A percentile compares a stretch with the other conserved stretches of the same genome.
phyloP scores from a whole-genome alignment of 495 filamentous ascomycete species.

The Bacidia rubella region DNA sequence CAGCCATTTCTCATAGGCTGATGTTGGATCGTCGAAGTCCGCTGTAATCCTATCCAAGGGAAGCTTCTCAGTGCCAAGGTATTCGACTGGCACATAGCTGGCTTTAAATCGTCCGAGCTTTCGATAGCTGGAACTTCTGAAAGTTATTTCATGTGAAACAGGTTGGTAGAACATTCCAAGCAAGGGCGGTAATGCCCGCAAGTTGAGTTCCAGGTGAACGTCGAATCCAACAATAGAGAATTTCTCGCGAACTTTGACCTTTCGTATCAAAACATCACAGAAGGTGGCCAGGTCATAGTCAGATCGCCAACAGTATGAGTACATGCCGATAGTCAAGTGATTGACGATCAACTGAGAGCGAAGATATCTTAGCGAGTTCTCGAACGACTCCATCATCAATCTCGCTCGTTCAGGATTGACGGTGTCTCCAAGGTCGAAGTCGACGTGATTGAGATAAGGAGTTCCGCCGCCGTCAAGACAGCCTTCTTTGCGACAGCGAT shows the following conservation, averaged over 20 bases:
- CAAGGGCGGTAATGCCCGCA: neutral
- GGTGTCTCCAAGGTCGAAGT: neutral
- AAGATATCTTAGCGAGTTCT: neutral
- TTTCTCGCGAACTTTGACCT: neutral
- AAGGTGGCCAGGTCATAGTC: neutral
- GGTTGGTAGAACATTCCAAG: slow-evolving; percentile 1
- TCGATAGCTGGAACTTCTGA: neutral
- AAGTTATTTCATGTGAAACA: neutral
- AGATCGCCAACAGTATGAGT: neutral
- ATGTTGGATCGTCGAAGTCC: neutral
- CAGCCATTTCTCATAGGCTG: neutral
- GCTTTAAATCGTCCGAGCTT: slow-evolving; percentile 1
- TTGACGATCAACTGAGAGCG: neutral
- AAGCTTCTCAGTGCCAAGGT: neutral
- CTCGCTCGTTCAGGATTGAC: neutral
- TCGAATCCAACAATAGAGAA: slow-evolving; percentile 2
- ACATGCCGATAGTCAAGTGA: neutral
- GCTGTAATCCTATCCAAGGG: neutral
- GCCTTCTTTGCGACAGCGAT: neutral
- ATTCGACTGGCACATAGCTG: neutral
- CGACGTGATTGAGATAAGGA: neutral
- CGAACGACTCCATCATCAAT: neutral
- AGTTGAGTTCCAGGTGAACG: slow-evolving; percentile 1
- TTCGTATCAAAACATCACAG: neutral
- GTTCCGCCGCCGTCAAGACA: neutral